Base-by-base conservation (phyloP, 2,329 filamentous ascomycete species). In the Fusarium nelsonii region DNA sequence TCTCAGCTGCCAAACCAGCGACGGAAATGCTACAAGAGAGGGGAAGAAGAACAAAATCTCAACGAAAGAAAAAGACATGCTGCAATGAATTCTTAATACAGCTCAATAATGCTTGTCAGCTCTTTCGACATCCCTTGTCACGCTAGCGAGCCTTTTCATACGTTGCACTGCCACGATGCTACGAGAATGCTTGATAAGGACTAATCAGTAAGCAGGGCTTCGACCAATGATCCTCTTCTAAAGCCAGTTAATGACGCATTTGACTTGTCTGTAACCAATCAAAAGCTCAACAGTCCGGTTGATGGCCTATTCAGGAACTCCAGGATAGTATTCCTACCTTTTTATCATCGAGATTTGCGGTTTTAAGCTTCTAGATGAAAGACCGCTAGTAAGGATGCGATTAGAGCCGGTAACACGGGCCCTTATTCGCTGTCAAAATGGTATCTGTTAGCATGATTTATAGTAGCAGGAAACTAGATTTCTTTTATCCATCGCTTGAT, bases 111-210 rank as follows among this genome's bases (percentile, higher is more conserved):
- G 9, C 30, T 53, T 48, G 58, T 58, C n/a, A 43, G 26, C 18
- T 16, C n/a, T 34, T 10, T 23, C 23, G 30, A 48, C 36, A 37
- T 18, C 14, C 49, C 58, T 37, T 63, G 58, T 63, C 26, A 18
- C 49, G 12, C 50, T 63, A 49, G 6, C 60, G 43, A 57, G 41
- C 57, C 34, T 52, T 37, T 53, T 51, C 18, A 16, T 16, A 10
- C 14, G 36, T 43, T 46, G 6, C 48, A 41, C 40, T 52, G 39
- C 7, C 36, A 37, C 32, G 4, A 63, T 56, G n/a, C 8, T n/a
- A 33, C 48, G n/a, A 41, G 40, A 26, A 58, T 56, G 15, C 2
- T n/a, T 44, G 39, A 34, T 63, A 54, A 30, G 3, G 18, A 57
- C 0, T 6, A 10, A 32, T 63, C 20, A 63, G n/a, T 63, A 41